Evolutionary conservation across 371 early-diverging fungal species (phyloP), one percentile per base, ranked within the genome.

Genomic region (Actinomucor elegans): DNA sequence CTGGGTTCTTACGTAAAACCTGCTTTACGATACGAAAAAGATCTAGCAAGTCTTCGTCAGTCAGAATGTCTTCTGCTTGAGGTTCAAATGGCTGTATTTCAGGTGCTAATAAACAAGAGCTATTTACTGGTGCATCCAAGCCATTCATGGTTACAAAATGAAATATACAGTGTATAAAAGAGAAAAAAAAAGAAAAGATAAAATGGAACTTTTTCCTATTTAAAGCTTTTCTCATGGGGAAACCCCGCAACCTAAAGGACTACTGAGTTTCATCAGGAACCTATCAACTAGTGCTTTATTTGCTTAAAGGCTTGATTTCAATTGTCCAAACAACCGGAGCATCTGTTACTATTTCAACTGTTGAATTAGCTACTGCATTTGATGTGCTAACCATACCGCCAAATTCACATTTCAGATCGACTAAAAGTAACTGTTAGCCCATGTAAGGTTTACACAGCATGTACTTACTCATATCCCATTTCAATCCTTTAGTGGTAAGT

Each of bases 381-480:
- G 91, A 92, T 5, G 93, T 86, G 59, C 91, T 91, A 41, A 92
- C 71, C 55, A 89, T 74, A 1, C 80, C 81, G 9, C 87, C 87
- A 53, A 92, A 90, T 2, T 76, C 61, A 14, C 87, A 80, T 14
- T 69, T 66, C 18, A 79, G 73, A 38, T 84, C 69, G 59, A 72
- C 75, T 73, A 48, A 32, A 51, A 52, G 41, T 18, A 21, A 54
- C 5, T 7, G 18, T n/a, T 11, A 18, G 14, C 10, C 26, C 10
- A 20, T 15, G 24, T 8, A 10, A 29, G 11, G 2, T 28, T 29
- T 27, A 23, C 29, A 21, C 15, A 15, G 4, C 20, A 5, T 32
- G 34, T 6, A 61, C 67, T 57, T 81, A 88, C 91, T 83, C 24
- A 96, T 66, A 69, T 96, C 83, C 94, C 94, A 96, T 62, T 81